Base-by-base conservation (phyloP, 805 yeast genomes). In the Cyberlindnera nakhonratchasimensis region DNA sequence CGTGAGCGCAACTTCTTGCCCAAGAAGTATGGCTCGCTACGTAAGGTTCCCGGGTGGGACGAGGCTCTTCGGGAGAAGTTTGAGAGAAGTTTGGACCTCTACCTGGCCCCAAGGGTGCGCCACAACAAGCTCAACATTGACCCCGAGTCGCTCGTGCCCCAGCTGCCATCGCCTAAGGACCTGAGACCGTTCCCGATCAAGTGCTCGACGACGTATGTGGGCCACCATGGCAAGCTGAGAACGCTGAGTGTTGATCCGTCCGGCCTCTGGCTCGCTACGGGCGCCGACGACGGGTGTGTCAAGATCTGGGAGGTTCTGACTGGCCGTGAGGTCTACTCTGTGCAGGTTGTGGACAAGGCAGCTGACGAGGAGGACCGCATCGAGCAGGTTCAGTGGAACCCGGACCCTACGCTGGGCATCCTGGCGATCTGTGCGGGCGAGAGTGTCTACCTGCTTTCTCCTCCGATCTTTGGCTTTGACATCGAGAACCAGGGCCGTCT, bases 261-360 rank as follows among this genome's bases (percentile, higher is more conserved):
- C 24, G 99, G 99, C 5, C 72, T 84, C 54, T 93, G 96, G 93
- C 70, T 93, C 43, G 99, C 99, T 17, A 93, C 99, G 4, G 99
- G 97, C 45, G 86, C 96, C 14, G 98, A 93, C 62, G 99, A 93
- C 62, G 98, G 98, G 42, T 77, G 90, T 14, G 90, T 93, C 6
- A 77, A 96, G 54, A 75, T 93, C n/a, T 93, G 99, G 98, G 99
- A 93, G 68, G 82, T 89, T 16, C 68, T 89, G 46, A 87, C 97
- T 5, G 99, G 99, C 35, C 81, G 99, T 66, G 95, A 91, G 70
- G 86, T 91, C 39, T 86, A 78, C 73, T 77, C 78, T 47, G 69
- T 76, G n/a, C 66, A 67, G 43, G 55, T 79, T 17, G 59, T 76
- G 17, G 31, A 45, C 13, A 43, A 46, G 28, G 69, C 70, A 32